Base-by-base conservation (phyloP, 2,329 filamentous ascomycete species). In the Botrytis aclada region DNA sequence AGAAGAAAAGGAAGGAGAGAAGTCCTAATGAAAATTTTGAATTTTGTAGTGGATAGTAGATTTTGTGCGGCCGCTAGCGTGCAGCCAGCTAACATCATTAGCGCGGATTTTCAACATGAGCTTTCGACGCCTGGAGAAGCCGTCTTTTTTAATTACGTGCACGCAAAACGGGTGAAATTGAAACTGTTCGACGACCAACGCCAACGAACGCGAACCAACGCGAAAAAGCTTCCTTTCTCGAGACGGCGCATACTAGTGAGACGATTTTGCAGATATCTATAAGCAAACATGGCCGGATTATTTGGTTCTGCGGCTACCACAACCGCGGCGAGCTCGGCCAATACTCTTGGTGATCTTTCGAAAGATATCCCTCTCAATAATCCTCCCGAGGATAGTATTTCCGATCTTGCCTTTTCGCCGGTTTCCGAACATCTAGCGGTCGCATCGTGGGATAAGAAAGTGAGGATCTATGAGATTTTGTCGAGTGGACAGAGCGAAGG, bases 381-480 rank as follows among this genome's bases (percentile, higher is more conserved):
- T 76, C 92, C 93, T 22, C 96, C 96, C 34, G 91, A 93, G 77
- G 96, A 99, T 83, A 93, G 92, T 82, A 92, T 98, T 80, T 95
- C 95, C 51, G 93, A 94, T 81, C 87, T 99, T 74, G 86, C 89
- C 66, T 99, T 98, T 84, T 95, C 92, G 22, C 89, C 92, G 1
- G 86, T 86, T 70, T 88, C 84, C 77, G 94, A 98, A 79, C 92
- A 97, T 81, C 87, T 99, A 29, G 94, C 95, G 37, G 93, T 98
- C 51, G 86, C 94, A 65, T 97, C 94, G 79, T 99, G 96, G 96
- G 96, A 99, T 84, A 97, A 97, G 85, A 97, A 97, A 82, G 94
- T 98, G 76, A 92, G 95, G 80, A 95, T 99, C 81, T 99, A 98
- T 84, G 94, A 98, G 83, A 94, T 98, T 81, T 89, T 91, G 76